Evolutionary conservation across 139 green algal species (phyloP).

Genomic region (Tetraselmis striata): DNA sequence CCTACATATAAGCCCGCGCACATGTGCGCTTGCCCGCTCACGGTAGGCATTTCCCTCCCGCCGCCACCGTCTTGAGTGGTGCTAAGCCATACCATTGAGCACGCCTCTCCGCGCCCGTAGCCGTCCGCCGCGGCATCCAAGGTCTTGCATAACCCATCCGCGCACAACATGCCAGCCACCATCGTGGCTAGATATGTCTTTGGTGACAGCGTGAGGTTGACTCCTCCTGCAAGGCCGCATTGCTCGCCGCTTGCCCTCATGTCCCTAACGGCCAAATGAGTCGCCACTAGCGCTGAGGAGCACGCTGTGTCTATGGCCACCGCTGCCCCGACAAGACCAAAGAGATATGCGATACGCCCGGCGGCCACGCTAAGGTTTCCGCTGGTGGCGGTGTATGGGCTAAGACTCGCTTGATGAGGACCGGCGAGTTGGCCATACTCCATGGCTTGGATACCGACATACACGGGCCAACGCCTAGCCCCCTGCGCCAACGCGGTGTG

Average conservation of each 20-base stretch:
- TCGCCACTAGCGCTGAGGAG: conserved; percentile 62
- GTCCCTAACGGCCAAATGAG: conserved; percentile 30
- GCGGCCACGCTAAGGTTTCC: conserved; percentile 51
- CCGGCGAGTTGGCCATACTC: not conserved
- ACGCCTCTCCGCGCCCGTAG: conserved; percentile 70
- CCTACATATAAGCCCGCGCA: not conserved
- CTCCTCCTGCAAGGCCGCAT: conserved; percentile 38
- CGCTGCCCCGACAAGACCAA: conserved; percentile 63
- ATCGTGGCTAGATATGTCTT: conserved; percentile 27
- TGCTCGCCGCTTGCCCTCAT: not conserved
- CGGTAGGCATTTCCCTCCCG: not conserved
- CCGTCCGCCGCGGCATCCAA: conserved; percentile 76
- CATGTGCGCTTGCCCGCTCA: not conserved
- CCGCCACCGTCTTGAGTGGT: not conserved
- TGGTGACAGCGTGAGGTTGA: conserved; percentile 61
- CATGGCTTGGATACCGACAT: not conserved
- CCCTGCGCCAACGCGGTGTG: no score
- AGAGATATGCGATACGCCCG: conserved; percentile 69
- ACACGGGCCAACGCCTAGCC: not conserved
- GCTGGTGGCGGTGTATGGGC: not conserved
- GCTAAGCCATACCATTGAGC: not conserved
- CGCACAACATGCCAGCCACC: conserved; percentile 61
- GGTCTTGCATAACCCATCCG: conserved; percentile 78
- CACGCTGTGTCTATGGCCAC: conserved; percentile 77
- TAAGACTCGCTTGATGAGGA: not conserved